These are phyloP conservation scores for Coniochaeta sp. DNA, from an alignment of 2,329 filamentous ascomycete genomes.

Conservation along the genomic window DNA sequence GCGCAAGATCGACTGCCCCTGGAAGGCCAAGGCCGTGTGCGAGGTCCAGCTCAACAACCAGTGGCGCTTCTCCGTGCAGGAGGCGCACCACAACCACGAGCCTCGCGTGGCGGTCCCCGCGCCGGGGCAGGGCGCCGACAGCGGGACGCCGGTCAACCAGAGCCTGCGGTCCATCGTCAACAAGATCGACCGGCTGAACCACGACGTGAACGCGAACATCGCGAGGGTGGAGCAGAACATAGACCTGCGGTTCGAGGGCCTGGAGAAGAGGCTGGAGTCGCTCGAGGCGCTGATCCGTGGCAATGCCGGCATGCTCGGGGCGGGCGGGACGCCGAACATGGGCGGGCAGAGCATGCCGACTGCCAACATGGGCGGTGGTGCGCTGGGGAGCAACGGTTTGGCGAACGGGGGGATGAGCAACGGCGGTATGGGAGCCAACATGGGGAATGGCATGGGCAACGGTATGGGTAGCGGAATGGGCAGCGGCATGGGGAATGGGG, in stretches of 20 bases:
- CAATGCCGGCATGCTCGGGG: conserved; percentile 10
- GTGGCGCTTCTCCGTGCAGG: conserved; percentile 57
- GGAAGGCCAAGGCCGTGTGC: conserved; percentile 56
- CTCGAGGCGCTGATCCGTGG: conserved; percentile 30
- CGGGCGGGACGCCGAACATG: conserved; percentile 14
- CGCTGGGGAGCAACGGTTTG: conserved; percentile 14
- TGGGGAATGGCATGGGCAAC: conserved; percentile 3
- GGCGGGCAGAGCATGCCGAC: conserved; percentile 16
- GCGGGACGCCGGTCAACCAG: conserved; percentile 50
- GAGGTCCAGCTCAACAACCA: conserved; percentile 55
- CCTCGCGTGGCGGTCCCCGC: conserved; percentile 45
- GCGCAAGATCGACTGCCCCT: conserved; percentile 57
- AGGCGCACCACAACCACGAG: conserved; percentile 54
- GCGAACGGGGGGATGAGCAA: conserved; percentile 12
- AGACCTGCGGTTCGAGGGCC: conserved; percentile 36
- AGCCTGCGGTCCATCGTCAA: conserved; percentile 50
- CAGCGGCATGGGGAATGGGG: conserved; percentile 5
- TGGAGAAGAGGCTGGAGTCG: conserved; percentile 48
- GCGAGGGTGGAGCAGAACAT: conserved; percentile 27
- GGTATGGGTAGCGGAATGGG: conserved; percentile 3
- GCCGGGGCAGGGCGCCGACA: conserved; percentile 34
- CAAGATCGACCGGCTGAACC: conserved; percentile 50
- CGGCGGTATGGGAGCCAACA: background rate
- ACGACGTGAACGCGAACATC: conserved; percentile 47
- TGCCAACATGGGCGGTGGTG: conserved; percentile 17